phyloP scores from a whole-genome alignment of 2,329 filamentous ascomycete genomes.

The Stachybotrys echinatus region DNA sequence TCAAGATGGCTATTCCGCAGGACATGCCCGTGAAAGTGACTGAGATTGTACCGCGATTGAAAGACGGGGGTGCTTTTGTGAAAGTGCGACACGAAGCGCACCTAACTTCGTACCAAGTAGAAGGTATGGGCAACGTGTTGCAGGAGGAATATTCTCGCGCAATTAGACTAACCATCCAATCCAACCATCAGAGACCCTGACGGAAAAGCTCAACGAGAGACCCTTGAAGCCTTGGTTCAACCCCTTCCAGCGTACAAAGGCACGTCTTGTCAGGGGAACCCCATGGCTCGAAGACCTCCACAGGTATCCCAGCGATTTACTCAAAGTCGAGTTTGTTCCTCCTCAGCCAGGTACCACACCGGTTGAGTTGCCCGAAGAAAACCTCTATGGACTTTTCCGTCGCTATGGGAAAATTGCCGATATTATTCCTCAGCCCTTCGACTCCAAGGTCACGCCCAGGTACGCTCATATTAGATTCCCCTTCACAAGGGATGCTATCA shows the following conservation, averaged over 20 bases:
- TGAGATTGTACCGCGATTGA: conserved; percentile 76
- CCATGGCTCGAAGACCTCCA: conserved; percentile 95
- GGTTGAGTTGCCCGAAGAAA: conserved; percentile 79
- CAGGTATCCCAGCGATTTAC: conserved; percentile 67
- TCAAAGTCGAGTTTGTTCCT: conserved; percentile 83
- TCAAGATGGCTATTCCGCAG: conserved; percentile 58
- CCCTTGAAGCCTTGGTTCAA: conserved; percentile 88
- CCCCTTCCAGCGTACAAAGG: conserved; percentile 66
- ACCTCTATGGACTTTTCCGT: conserved; percentile 80
- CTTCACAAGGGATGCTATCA: conserved; percentile 68
- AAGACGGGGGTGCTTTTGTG: conserved; percentile 91
- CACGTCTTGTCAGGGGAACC: conserved; percentile 70
- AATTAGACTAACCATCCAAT: background rate
- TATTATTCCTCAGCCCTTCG: conserved; percentile 74
- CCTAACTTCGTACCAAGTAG: conserved; percentile 33
- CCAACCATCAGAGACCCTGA: conserved; percentile 41
- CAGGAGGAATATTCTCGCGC: background rate
- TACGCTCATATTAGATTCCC: conserved; percentile 78
- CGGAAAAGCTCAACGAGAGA: conserved; percentile 58
- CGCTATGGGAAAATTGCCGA: conserved; percentile 87
- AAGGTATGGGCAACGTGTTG: conserved; percentile 23
- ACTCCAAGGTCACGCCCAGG: conserved; percentile 78
- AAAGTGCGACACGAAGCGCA: conserved; percentile 60
- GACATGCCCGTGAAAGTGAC: conserved; percentile 64
- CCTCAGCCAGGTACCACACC: conserved; percentile 64